Conservation (phyloP, 768 basidiomycete genomes). For the Scleroderma citrinum region DNA sequence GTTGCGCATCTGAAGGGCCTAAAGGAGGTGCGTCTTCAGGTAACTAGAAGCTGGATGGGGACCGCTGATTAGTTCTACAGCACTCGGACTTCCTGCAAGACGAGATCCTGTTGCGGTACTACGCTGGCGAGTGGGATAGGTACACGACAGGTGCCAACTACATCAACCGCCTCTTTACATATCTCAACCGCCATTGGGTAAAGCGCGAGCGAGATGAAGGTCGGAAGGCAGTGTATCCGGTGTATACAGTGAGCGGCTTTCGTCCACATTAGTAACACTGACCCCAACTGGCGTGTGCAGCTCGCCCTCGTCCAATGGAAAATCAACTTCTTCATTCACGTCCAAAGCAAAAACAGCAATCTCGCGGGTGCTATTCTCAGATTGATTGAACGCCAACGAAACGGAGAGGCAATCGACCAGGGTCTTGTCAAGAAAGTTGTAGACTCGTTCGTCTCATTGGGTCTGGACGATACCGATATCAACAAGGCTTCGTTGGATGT, state of each 20-base stretch:
- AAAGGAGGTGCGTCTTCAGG: constrained; percentile 48
- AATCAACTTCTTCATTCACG: constrained; percentile 77
- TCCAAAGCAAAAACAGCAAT: constrained; percentile 79
- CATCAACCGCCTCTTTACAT: constrained; percentile 95
- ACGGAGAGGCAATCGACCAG: constrained; percentile 92
- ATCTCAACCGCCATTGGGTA: constrained; percentile 99
- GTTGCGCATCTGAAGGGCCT: constrained; percentile 67
- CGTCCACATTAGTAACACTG: neutral
- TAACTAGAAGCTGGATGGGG: constrained; percentile 4
- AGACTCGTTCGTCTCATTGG: constrained; percentile 91
- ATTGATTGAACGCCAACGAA: constrained; percentile 88
- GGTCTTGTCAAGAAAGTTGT: constrained; percentile 91
- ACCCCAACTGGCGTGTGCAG: constrained; percentile 30
- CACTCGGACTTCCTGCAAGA: constrained; percentile 76
- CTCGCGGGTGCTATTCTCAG: constrained; percentile 83
- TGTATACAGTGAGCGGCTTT: constrained; percentile 72
- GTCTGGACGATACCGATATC: constrained; percentile 86
- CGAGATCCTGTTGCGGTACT: constrained; percentile 84
- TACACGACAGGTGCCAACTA: constrained; percentile 98
- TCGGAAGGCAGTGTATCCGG: constrained; percentile 87
- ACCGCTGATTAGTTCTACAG: constrained; percentile 36
- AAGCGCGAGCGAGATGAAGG: constrained; percentile 98
- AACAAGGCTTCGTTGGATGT: constrained; percentile 91
- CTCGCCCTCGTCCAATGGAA: constrained; percentile 97
- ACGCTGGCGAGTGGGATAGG: constrained; percentile 89